Conservation (phyloP, 2,329 filamentous ascomycete species). For the Neonectria magnoliae region DNA sequence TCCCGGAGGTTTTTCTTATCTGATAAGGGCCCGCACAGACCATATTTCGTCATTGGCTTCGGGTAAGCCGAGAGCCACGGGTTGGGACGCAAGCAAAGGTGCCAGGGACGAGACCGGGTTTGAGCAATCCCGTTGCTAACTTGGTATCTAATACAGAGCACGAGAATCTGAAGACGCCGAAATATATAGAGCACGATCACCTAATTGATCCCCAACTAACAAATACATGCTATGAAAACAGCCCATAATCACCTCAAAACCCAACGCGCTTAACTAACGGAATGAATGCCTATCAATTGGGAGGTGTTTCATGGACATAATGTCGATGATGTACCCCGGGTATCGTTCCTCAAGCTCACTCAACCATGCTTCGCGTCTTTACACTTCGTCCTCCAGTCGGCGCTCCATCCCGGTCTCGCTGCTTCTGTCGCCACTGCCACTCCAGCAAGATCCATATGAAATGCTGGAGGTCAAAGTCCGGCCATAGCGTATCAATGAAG, state of each 20-base stretch:
- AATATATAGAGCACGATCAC: not conserved
- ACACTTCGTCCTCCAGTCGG: slow-evolving; percentile 46
- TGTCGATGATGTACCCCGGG: slow-evolving; percentile 27
- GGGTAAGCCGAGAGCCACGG: not conserved
- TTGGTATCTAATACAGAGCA: slow-evolving; percentile 4
- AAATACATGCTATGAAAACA: not conserved
- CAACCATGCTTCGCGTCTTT: slow-evolving; percentile 38
- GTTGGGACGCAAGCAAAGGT: not conserved
- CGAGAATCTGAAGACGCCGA: not conserved
- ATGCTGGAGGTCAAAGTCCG: slow-evolving; percentile 92
- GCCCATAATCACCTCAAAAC: not conserved
- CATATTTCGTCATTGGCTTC: slow-evolving; percentile 39
- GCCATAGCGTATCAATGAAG: slow-evolving; percentile 93
- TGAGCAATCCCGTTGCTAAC: not conserved
- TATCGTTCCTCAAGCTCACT: slow-evolving; percentile 34
- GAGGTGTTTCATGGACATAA: slow-evolving; percentile 6
- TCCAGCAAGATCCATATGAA: slow-evolving; percentile 93
- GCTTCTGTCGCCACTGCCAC: slow-evolving; percentile 78
- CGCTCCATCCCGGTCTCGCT: slow-evolving; percentile 62
- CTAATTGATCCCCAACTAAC: not conserved
- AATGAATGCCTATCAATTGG: slow-evolving; percentile 19
- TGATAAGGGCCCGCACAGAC: slow-evolving; percentile 31
- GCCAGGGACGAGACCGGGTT: not conserved
- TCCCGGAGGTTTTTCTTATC: slow-evolving; percentile 38
- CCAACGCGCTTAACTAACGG: slow-evolving; percentile 15